Evolutionary conservation across 129 eudicot species (phyloP), one percentile per base, ranked within the genome.

Genomic region (Arctium lappa): DNA sequence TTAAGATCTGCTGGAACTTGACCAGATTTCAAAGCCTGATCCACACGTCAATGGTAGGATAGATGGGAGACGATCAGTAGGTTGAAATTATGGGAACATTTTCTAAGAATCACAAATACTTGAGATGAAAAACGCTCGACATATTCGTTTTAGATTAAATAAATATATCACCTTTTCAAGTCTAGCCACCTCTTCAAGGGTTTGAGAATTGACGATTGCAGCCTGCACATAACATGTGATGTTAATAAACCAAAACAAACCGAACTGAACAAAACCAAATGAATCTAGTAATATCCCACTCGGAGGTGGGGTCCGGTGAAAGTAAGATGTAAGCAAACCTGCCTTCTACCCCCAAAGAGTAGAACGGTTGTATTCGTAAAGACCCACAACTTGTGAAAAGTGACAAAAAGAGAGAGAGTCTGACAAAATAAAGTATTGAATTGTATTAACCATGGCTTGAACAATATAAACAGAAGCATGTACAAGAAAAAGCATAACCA

Each of bases 111-210:
- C 48, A 66, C 9, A 72, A 36, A 76, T 13, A 70, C 18, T 39
- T 42, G 8, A 69, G 15, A 38, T 48, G n/a, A 31, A 73, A 38
- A 4, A 46, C 42, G 15, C 48, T 12, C 36, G 8, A 18, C 34
- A 80, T 46, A 65, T 68, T 75, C 7, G 44, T 29, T 39, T 6
- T 33, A 32, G 77, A 77, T 36, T 22, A 62, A 29, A 72, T 72
- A 0, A 16, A 75, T 65, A 71, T 38, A 53, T 83, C 78, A 93
- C 99, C 99, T 95, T 86, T 86, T 95, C 99, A 87, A 95, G 98
- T 82, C 97, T 90, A 74, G 99, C 99, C 69, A 95, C 99, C 86
- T 95, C 99, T 82, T 95, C 99, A 66, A 93, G 97, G 18, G 99
- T 95, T 88, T 95, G 99, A 72, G 99, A 91, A 83, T 95, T 95